Base-by-base conservation (phyloP, 176 grass and related monocot genomes). In the Neostapfia colusana region DNA sequence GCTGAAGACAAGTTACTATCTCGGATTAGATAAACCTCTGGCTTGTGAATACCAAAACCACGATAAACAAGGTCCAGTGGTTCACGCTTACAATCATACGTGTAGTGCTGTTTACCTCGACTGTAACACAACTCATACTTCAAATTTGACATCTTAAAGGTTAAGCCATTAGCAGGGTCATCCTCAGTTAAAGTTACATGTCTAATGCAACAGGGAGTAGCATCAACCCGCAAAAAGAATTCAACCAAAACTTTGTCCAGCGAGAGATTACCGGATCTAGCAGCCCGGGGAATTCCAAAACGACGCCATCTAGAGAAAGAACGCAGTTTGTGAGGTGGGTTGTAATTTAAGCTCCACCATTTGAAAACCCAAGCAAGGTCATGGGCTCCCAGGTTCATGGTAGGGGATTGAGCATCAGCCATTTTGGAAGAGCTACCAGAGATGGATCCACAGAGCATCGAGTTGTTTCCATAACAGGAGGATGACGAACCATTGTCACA, bases 311-410 rank as follows among this genome's bases (percentile, higher is more conserved):
- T 89, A 81, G 95, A 95, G 70, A 99, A 99, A 66, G 91, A 95
- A 77, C 95, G 89, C 50, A 99, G 61, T 79, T 99, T 99, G 71
- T 95, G 89, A 71, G 95, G 95, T 20, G 95, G 95, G 24, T 78
- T 95, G 42, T 99, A 99, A 79, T 99, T 99, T 89, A 99, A 83
- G 49, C 85, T 84, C 95, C 95, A 95, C 95, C 95, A 99, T 83
- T 99, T 99, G 77, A 99, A 99, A 80, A 99, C 82, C 95, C 95
- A 99, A 65, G 91, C 91, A 63, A 99, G 85, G 82, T 99, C 95
- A 86, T 99, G 95, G 23, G 91, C 95, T 77, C 95, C 95, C 63
- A 99, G 83, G 77, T 92, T 95, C 95, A 99, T 99, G 45, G 89
- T 88, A 38, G 95, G 95, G 45, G 78, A 90, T 57, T 90, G 82